These are phyloP conservation scores for Geotrichum reessii DNA, from an alignment of 1,139 yeast species.

Conservation along the genomic window DNA sequence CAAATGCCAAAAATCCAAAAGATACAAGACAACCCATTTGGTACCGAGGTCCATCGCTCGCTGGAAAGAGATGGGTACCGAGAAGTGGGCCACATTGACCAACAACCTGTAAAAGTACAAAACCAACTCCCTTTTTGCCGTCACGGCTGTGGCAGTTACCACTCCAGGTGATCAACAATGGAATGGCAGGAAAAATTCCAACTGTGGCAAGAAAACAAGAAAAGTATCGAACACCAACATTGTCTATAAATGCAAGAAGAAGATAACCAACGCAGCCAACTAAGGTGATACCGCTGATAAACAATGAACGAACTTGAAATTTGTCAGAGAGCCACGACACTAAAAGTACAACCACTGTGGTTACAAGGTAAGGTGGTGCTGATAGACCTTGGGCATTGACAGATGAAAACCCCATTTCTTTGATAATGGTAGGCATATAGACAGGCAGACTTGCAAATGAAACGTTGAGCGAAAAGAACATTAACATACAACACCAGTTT, in stretches of 20 bases:
- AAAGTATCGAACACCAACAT: constrained; percentile 23
- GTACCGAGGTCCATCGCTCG: constrained; percentile 24
- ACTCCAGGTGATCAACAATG: constrained; percentile 24
- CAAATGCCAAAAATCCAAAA: constrained; percentile 16
- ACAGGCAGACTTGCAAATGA: constrained; percentile 24
- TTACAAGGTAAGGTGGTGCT: constrained; percentile 26
- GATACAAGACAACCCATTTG: constrained; percentile 22
- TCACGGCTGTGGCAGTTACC: constrained; percentile 26
- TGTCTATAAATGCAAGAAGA: constrained; percentile 20
- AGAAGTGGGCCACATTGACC: constrained; percentile 29
- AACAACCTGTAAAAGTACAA: constrained; percentile 23
- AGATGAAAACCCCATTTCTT: constrained; percentile 26
- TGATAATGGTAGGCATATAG: constrained; percentile 24
- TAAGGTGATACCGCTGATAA: constrained; percentile 19
- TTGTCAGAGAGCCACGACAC: constrained; percentile 24
- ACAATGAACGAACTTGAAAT: constrained; percentile 21
- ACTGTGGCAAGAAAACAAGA: constrained; percentile 24
- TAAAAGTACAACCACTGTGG: constrained; percentile 20
- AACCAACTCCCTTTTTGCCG: constrained; percentile 22
- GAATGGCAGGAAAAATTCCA: constrained; percentile 25
- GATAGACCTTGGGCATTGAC: constrained; percentile 27
- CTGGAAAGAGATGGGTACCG: constrained; percentile 26
- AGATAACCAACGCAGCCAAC: constrained; percentile 25
- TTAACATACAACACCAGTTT: constrained; percentile 21
- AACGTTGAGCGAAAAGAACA: constrained; percentile 14